Conservation (phyloP, 2,329 filamentous ascomycete genomes). For the Penicillium glabrum region DNA sequence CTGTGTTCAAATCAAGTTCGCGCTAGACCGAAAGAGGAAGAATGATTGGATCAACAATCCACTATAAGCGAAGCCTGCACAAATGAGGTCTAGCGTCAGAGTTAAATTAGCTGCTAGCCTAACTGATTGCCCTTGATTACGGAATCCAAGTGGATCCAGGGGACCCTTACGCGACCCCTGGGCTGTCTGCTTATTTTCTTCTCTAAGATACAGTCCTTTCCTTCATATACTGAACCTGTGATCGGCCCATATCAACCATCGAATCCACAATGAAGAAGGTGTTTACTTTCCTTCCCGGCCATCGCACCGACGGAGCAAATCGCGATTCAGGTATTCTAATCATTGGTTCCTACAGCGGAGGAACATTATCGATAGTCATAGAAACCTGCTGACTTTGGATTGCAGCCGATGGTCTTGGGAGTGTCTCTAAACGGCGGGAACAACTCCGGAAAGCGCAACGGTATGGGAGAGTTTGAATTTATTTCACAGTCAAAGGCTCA, state of each 20-base stretch:
- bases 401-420: neutral
- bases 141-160: neutral
- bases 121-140: neutral
- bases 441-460: conserved; percentile 39
- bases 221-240: neutral
- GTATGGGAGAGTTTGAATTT: conserved; percentile 12
- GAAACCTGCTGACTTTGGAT: neutral
- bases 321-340: neutral
- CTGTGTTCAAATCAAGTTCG: neutral
- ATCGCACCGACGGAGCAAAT: conserved; percentile 1
- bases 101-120: neutral
- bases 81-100: neutral
- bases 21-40: neutral
- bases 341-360: neutral
- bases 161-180: neutral
- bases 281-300: conserved; percentile 12
- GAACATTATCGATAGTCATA: neutral
- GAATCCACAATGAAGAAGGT: conserved; percentile 4
- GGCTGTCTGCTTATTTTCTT: neutral
- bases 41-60: conserved; percentile 1
- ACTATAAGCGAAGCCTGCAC: neutral
- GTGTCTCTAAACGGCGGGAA: conserved; percentile 30
- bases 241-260: neutral
- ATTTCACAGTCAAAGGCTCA: neutral
- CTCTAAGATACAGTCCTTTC: neutral